Evolutionary conservation across 805 yeast species (phyloP).

Genomic region (Wickerhamomyces silvicola): DNA sequence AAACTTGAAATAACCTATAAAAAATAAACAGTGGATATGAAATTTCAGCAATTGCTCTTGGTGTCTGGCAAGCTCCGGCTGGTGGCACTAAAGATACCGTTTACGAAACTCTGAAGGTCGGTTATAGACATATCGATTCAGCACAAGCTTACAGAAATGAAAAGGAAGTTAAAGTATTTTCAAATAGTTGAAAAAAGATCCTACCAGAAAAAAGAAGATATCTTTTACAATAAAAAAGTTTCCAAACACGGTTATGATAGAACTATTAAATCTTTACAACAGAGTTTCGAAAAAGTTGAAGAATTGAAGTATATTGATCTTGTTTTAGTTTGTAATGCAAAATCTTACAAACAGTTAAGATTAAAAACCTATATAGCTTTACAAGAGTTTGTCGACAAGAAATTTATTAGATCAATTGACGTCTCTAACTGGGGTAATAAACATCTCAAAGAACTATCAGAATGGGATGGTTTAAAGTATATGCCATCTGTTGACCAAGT

Average conservation of each 20-base stretch:
- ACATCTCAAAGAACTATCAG: slow-evolving; percentile 52
- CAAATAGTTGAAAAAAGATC: slow-evolving; percentile 41
- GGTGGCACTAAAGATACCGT: slow-evolving; percentile 24
- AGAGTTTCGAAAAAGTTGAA: slow-evolving; percentile 44
- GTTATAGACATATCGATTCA: slow-evolving; percentile 68
- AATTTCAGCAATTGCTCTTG: slow-evolving; percentile 7
- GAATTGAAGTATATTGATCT: slow-evolving; percentile 60
- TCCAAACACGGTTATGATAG: slow-evolving; percentile 41
- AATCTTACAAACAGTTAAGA: slow-evolving; percentile 39
- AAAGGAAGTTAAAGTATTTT: slow-evolving; percentile 50
- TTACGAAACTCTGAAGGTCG: slow-evolving; percentile 51
- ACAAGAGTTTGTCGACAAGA: slow-evolving; percentile 60
- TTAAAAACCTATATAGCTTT: slow-evolving; percentile 64
- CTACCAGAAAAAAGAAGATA: slow-evolving; percentile 48
- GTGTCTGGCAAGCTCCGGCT: slow-evolving; percentile 7
- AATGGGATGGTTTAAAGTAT: slow-evolving; percentile 44
- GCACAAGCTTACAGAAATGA: slow-evolving; percentile 66
- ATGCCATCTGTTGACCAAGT: slow-evolving; percentile 72
- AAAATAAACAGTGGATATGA: no score
- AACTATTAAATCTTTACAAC: slow-evolving; percentile 50
- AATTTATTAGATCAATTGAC: slow-evolving; percentile 58
- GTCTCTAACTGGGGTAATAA: slow-evolving; percentile 64
- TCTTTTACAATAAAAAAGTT: no score
- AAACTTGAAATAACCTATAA: no score
- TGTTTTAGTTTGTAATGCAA: slow-evolving; percentile 61